phyloP scores from a whole-genome alignment of 179 eudicot species.

The Beta macrorhiza region DNA sequence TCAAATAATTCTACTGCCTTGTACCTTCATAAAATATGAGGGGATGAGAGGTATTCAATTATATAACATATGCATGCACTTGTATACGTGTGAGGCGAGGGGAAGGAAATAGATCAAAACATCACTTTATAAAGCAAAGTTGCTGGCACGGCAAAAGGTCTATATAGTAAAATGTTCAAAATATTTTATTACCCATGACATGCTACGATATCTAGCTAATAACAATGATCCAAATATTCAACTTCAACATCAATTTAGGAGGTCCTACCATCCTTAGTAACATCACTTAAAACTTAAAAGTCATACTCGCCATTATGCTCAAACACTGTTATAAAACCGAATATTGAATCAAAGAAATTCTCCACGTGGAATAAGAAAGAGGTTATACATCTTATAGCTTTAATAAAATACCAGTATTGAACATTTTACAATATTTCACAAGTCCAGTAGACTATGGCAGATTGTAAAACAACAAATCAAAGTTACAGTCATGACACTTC shows the following conservation, averaged over 20 bases:
- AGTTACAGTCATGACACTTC: neutral
- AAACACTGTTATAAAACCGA: neutral
- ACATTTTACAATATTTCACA: neutral
- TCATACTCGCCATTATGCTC: neutral
- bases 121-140: neutral
- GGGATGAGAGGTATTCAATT: too few species aligned
- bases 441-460: neutral
- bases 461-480: neutral
- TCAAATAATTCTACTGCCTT: neutral
- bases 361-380: neutral
- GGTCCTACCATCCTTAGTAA: neutral
- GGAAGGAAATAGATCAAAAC: neutral
- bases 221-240: neutral
- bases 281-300: neutral
- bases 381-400: neutral
- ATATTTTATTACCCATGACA: neutral
- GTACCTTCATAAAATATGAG: neutral
- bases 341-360: neutral
- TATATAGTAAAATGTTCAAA: neutral
- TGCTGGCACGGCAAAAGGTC: neutral
- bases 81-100: neutral
- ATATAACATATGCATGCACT: neutral
- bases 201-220: neutral
- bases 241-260: neutral
- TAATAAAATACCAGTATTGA: neutral